Percentiles rank a stretch among this genome's conserved stretches.
Conservation (phyloP, 768 basidiomycete genomes). For the Tylopilus rubrobrunneus region DNA sequence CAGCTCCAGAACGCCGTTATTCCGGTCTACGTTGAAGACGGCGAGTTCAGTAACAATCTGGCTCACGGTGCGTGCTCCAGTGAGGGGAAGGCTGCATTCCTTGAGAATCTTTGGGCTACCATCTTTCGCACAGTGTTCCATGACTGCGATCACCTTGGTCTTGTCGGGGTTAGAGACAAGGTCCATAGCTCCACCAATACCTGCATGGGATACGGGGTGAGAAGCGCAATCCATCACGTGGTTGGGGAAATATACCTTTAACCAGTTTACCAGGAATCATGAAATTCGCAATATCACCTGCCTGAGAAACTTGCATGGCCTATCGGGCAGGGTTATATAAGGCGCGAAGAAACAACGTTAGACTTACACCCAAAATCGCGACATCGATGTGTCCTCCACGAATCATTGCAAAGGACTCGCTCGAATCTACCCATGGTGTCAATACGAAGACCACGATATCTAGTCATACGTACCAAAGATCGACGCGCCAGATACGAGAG, state of each 20-base stretch:
- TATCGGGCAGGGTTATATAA: slow-evolving; percentile 26
- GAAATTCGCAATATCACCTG: slow-evolving; percentile 94
- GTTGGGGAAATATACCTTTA: slow-evolving; percentile 48
- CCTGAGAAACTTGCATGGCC: slow-evolving; percentile 94
- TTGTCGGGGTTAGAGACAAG: slow-evolving; percentile 94
- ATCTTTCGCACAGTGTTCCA: slow-evolving; percentile 89
- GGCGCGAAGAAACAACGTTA: background rate
- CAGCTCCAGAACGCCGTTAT: slow-evolving; percentile 65
- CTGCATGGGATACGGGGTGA: slow-evolving; percentile 34
- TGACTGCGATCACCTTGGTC: slow-evolving; percentile 86
- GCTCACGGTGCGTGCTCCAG: slow-evolving; percentile 84
- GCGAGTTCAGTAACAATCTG: slow-evolving; percentile 91
- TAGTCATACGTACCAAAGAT: slow-evolving; percentile 64
- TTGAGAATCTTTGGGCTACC: slow-evolving; percentile 86
- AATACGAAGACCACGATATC: background rate
- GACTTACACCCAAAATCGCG: slow-evolving; percentile 82
- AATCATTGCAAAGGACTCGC: slow-evolving; percentile 97
- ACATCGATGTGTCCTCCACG: slow-evolving; percentile 94
- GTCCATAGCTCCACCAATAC: slow-evolving; percentile 96
- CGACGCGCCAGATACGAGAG: slow-evolving; percentile 86
- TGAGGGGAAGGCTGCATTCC: slow-evolving; percentile 79
- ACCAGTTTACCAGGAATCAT: slow-evolving; percentile 97
- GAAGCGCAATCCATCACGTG: background rate
- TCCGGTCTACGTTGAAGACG: slow-evolving; percentile 85
- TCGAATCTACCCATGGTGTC: slow-evolving; percentile 50